Evolutionary conservation across 371 early-diverging fungal species (phyloP).

Genomic region (Mucor irregularis): DNA sequence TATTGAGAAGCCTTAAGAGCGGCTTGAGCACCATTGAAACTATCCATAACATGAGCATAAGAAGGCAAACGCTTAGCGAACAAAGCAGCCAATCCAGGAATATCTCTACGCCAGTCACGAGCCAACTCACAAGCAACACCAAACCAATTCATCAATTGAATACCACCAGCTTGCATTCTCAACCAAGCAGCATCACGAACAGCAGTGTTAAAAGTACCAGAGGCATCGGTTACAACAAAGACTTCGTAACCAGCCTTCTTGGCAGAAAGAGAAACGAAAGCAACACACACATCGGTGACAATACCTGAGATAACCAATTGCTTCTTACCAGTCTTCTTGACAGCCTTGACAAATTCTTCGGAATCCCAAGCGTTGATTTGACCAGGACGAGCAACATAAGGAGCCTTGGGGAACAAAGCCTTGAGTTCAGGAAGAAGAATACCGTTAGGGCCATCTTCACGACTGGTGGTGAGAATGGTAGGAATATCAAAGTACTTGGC

Average conservation of each 20-base stretch:
- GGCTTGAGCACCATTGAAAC: slow-evolving; percentile 25
- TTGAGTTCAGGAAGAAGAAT: slow-evolving; percentile 22
- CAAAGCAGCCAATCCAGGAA: slow-evolving; percentile 26
- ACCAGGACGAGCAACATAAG: slow-evolving; percentile 28
- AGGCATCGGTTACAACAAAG: slow-evolving; percentile 32
- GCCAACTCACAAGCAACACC: slow-evolving; percentile 31
- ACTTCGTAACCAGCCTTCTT: slow-evolving; percentile 34
- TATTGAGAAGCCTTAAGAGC: no score
- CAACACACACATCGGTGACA: slow-evolving; percentile 35
- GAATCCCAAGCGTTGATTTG: slow-evolving; percentile 37
- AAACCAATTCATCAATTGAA: slow-evolving; percentile 27
- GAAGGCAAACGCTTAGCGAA: slow-evolving; percentile 27
- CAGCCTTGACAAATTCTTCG: slow-evolving; percentile 23
- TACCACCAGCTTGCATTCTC: slow-evolving; percentile 28
- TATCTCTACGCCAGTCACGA: slow-evolving; percentile 29
- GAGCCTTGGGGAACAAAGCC: slow-evolving; percentile 25
- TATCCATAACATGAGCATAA: slow-evolving; percentile 29
- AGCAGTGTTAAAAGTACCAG: slow-evolving; percentile 23
- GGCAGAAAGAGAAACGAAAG: slow-evolving; percentile 33
- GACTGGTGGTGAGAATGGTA: slow-evolving; percentile 28
- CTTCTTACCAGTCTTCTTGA: slow-evolving; percentile 31
- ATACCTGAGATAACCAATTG: slow-evolving; percentile 35
- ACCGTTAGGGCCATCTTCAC: slow-evolving; percentile 34
- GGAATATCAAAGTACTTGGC: slow-evolving; percentile 26
- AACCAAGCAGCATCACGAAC: slow-evolving; percentile 32